These are phyloP conservation scores for Podila horticola DNA, from an alignment of 192 early-diverging fungal species.

Conservation along the genomic window DNA sequence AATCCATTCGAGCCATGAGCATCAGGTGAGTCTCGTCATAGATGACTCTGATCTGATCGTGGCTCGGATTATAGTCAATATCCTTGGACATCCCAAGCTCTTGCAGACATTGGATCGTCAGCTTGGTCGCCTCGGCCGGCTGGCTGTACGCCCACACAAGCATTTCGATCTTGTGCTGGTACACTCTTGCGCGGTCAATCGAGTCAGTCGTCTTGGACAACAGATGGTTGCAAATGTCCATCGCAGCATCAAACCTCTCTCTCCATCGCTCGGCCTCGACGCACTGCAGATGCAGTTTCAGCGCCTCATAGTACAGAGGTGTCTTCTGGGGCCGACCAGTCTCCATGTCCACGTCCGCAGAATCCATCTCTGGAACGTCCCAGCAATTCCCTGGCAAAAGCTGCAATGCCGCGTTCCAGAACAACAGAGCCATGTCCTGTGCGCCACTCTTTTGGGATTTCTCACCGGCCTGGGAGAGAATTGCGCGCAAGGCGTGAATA, in stretches of 20 bases:
- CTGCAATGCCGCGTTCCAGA: constrained; percentile 33
- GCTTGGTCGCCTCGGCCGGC: constrained; percentile 16
- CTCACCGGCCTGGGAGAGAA: constrained; percentile 34
- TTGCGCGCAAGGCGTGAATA: constrained; percentile 11
- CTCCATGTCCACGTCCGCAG: constrained; percentile 5
- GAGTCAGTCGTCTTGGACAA: constrained; percentile 27
- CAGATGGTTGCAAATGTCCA: constrained; percentile 19
- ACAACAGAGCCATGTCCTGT: constrained; percentile 33
- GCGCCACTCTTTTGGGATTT: constrained; percentile 50
- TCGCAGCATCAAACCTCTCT: constrained; percentile 27
- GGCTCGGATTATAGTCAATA: constrained; percentile 19
- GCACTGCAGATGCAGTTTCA: constrained; percentile 35
- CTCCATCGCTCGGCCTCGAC: constrained; percentile 42
- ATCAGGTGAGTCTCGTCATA: constrained; percentile 32
- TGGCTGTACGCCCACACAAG: constrained; percentile 35
- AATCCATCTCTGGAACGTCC: neutral
- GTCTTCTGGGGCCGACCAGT: neutral
- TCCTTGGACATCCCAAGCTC: constrained; percentile 36
- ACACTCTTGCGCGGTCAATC: constrained; percentile 24
- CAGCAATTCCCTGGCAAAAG: constrained; percentile 34
- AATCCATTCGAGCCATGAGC: constrained; percentile 17
- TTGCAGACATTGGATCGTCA: constrained; percentile 38
- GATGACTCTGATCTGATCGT: constrained; percentile 23
- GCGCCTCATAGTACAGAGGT: constrained; percentile 24
- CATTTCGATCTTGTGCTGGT: constrained; percentile 44